Base-by-base conservation (phyloP, 2,329 filamentous ascomycete genomes). In the Pestalotiopsis fici region DNA sequence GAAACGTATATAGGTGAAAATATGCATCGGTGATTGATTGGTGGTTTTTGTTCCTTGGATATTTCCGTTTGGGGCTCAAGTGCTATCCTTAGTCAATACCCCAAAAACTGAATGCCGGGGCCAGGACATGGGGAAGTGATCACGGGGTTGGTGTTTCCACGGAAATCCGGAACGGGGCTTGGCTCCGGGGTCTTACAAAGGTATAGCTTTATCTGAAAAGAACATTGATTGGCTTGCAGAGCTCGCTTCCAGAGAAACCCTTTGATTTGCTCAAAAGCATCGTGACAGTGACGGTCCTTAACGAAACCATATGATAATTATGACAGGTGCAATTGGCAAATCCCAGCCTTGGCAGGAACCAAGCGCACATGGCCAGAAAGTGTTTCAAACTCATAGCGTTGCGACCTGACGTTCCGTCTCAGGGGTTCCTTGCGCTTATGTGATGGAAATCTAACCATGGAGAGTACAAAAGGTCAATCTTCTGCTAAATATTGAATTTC, bases 41-140 rank as follows among this genome's bases (percentile, higher is more conserved):
- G 63, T 65, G 63, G 63, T 65, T 39, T 65, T 65, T 65, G 54
- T 11, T 65, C 12, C 37, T 31, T 43, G n/a, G 25, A 13, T n/a
- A 43, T 62, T 62, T 62, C 59, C 59, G 59, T 23, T 21, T 39
- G 59, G 59, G 59, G 59, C 15, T 47, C 31, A 21, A 35, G n/a
- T 11, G 59, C n/a, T 11, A 15, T 31, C n/a, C 15, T 18, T 35
- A 60, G 25, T 28, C 27, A 27, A 60, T 60, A 60, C 57, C 55
- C 55, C 55, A 57, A 27, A 25, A 35, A 35, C 15, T 37, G 25
- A 62, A 23, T 62, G 15, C 59, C 59, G 59, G 59, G 35, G n/a
- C n/a, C 55, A 57, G 23, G 55, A 27, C 21, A 56, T 18, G 7
- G 35, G 9, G 37, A 35, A 6, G 27, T 31, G n/a, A 37, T 35